Conservation (phyloP, 176 grass and related monocot genomes). For the Triticum dicoccoides region DNA sequence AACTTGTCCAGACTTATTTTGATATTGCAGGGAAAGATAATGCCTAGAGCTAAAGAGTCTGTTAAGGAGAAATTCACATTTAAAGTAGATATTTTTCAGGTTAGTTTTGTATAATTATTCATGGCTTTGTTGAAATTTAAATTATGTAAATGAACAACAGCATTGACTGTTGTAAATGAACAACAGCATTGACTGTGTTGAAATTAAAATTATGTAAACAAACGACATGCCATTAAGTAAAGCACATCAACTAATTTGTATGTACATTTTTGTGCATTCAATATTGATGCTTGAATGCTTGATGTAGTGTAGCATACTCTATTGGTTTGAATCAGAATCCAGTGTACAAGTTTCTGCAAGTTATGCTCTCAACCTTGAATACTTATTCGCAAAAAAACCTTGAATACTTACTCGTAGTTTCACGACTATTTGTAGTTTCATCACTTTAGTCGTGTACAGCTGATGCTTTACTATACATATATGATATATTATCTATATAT, state of each 20-base stretch:
- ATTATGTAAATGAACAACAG: neutral
- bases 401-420: neutral
- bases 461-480: slow-evolving; percentile 18
- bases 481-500: neutral
- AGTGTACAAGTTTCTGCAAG: neutral
- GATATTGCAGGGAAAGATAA: slow-evolving; percentile 59
- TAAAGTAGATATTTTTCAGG: slow-evolving; percentile 80
- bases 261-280: neutral
- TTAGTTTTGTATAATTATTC: slow-evolving; percentile 21
- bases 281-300: neutral
- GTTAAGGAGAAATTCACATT: slow-evolving; percentile 70
- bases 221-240: neutral
- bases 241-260: neutral
- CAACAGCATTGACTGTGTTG: neutral
- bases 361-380: neutral
- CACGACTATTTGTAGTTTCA: neutral
- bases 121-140: neutral
- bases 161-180: neutral
- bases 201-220: neutral
- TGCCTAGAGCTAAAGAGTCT: slow-evolving; percentile 54
- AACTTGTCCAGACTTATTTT: slow-evolving; percentile 59
- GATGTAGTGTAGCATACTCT: neutral
- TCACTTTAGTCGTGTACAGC: neutral
- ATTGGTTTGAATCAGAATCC: slow-evolving; percentile 18
- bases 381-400: neutral